Conservation (phyloP, 2,329 filamentous ascomycete species). For the Claviceps digitariae region DNA sequence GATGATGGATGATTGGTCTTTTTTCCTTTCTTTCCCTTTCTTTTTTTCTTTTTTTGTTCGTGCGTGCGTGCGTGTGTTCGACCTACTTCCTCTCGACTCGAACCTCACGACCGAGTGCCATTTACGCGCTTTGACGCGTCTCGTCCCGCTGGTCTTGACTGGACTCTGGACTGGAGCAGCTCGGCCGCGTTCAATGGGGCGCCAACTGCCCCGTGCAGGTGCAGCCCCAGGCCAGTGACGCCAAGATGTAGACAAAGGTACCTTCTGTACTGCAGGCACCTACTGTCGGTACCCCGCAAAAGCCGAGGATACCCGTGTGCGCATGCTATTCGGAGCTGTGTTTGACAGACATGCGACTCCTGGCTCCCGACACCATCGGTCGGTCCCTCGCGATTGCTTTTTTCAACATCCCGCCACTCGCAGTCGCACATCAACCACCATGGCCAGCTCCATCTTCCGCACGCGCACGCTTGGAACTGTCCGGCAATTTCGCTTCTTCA, state of each 20-base stretch:
- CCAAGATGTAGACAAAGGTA: too few relatives aligned
- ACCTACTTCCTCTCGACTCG: not conserved
- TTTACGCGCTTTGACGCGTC: slow-evolving; percentile 9
- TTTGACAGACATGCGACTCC: too few relatives aligned
- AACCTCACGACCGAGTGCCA: not conserved
- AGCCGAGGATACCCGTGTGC: slow-evolving; percentile 31
- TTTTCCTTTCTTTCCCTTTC: too few relatives aligned
- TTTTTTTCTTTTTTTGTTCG: too few relatives aligned
- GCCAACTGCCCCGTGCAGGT: not conserved
- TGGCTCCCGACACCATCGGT: slow-evolving; percentile 7
- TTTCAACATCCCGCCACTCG: not conserved
- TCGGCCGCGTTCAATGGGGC: too few relatives aligned
- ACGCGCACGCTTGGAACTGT: slow-evolving; percentile 21
- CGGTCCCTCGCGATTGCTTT: slow-evolving; percentile 1
- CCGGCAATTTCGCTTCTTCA: slow-evolving; percentile 47
- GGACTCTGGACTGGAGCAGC: too few relatives aligned
- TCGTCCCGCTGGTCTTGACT: too few relatives aligned
- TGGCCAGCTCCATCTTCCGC: slow-evolving; percentile 27
- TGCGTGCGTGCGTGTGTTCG: too few relatives aligned
- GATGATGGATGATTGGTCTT: not conserved
- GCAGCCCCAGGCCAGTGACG: too few relatives aligned
- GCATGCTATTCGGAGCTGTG: too few relatives aligned
- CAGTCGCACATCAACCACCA: slow-evolving; percentile 13
- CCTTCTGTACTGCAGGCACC: too few relatives aligned
- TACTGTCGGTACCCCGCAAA: slow-evolving; percentile 13